Base-by-base conservation (phyloP, 768 basidiomycete genomes). In the Lentinus brumalis region DNA sequence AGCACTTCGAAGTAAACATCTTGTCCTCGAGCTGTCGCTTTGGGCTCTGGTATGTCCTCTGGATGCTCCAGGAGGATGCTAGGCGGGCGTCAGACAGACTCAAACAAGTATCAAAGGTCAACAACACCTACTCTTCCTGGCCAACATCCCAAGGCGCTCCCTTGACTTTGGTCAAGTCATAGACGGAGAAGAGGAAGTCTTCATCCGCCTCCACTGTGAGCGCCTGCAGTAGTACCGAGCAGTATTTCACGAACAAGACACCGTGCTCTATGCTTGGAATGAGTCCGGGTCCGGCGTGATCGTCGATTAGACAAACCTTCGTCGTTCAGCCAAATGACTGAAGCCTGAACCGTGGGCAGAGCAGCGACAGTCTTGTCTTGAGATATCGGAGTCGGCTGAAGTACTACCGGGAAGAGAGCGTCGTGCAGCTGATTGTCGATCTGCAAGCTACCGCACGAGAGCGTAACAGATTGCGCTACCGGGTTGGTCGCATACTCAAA, bases 401-500 rank as follows among this genome's bases (percentile, higher is more conserved):
- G 79, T 57, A 98, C 86, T 57, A 98, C 95, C 2, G 97, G 95
- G 78, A 88, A 99, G 12, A 96, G 71, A 16, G 94, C 96, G 59
- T 98, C 97, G 61, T 98, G 96, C 12, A 99, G 83, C 71, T 99
- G 97, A 70, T 98, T 99, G 76, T 99, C 97, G 60, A 98, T 83
- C 72, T 98, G 96, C 11, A 99, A 80, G 67, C 82, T 87, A n/a
- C 91, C 92, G 69, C 89, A 91, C 8, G 89, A 85, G 39, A 98
- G 41, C 50, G 85, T 92, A 55, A 95, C 79, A 1, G 91, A 84
- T 68, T 96, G 93, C 5, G 92, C 88, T 40, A 88, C 80, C 0
- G 83, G 76, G 69, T 88, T 96, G 68, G 91, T 84, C 44, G 81
- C 84, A 74, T 96, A 98, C 66, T 94, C 92, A 61, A 98, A 82